These are phyloP conservation scores for Globisporangium spinosum DNA, from an alignment of 352 stramenopile genomes.

Conservation along the genomic window DNA sequence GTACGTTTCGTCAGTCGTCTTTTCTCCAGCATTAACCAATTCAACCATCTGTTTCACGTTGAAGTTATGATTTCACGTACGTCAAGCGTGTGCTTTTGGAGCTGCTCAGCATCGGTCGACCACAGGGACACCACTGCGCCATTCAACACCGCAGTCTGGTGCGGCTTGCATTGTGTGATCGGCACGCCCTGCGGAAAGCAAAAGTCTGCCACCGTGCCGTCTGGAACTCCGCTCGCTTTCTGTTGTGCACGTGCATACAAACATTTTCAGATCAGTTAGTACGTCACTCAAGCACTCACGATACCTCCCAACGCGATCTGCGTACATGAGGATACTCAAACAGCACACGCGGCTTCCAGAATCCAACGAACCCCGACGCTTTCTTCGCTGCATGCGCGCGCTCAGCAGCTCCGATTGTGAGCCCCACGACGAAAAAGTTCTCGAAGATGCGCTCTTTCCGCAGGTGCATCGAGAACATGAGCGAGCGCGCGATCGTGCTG, in stretches of 20 bases:
- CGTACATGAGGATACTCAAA: slow-evolving; percentile 63
- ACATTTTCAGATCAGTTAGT: neutral
- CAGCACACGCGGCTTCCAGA: slow-evolving; percentile 73
- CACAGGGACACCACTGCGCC: slow-evolving; percentile 64
- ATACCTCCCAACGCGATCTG: neutral
- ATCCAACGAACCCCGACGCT: slow-evolving; percentile 33
- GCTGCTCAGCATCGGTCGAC: slow-evolving; percentile 55
- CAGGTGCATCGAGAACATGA: slow-evolving; percentile 79
- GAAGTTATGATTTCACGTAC: slow-evolving; percentile 19
- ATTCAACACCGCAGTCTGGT: slow-evolving; percentile 43
- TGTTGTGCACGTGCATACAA: slow-evolving; percentile 4
- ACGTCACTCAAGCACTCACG: neutral
- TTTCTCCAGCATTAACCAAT: neutral
- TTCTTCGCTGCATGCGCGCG: slow-evolving; percentile 25
- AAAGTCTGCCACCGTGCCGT: slow-evolving; percentile 67
- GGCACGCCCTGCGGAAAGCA: slow-evolving; percentile 78
- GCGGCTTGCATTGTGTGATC: slow-evolving; percentile 47
- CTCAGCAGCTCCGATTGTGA: slow-evolving; percentile 34
- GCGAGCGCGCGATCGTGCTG: slow-evolving; percentile 60
- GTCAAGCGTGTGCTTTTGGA: slow-evolving; percentile 65
- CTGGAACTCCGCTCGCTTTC: slow-evolving; percentile 31
- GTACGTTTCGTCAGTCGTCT: neutral
- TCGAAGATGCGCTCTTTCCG: slow-evolving; percentile 84
- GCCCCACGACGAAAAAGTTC: slow-evolving; percentile 71
- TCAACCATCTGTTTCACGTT: neutral